phyloP scores from a whole-genome alignment of 176 grass and related monocot species.

The Eleusine indica region DNA sequence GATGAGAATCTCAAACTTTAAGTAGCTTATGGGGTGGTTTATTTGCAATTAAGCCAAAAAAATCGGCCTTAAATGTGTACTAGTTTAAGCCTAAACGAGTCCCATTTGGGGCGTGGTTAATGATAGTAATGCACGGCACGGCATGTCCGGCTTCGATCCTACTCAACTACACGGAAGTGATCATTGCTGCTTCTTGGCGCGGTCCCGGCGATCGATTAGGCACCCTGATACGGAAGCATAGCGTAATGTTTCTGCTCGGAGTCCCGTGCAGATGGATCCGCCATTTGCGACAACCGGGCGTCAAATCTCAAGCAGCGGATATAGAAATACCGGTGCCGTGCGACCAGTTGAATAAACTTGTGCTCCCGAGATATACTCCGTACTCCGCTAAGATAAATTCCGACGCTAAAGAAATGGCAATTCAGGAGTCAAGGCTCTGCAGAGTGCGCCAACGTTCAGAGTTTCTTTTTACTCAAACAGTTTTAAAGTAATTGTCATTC shows the following conservation, averaged over 20 bases:
- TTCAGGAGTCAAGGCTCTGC: slow-evolving; percentile 1
- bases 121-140: slow-evolving; percentile 1
- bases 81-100: not conserved
- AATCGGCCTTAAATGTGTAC: not conserved
- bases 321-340: not conserved
- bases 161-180: not conserved
- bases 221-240: slow-evolving; percentile 29
- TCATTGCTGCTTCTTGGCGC: not conserved
- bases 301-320: slow-evolving; percentile 14
- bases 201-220: not conserved
- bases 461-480: not conserved
- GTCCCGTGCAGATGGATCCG: slow-evolving; percentile 14
- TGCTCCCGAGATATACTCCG: not conserved
- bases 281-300: slow-evolving; percentile 5
- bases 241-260: not conserved
- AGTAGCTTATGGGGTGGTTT: too few species aligned
- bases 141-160: not conserved
- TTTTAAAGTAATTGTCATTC: too few species aligned
- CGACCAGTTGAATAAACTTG: not conserved
- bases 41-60: too few species aligned
- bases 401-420: too few species aligned
- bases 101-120: not conserved
- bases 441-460: not conserved
- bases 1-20: too few species aligned
- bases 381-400: not conserved